Evolutionary conservation across 768 basidiomycete species (phyloP).

Genomic region (Serendipita indica): DNA sequence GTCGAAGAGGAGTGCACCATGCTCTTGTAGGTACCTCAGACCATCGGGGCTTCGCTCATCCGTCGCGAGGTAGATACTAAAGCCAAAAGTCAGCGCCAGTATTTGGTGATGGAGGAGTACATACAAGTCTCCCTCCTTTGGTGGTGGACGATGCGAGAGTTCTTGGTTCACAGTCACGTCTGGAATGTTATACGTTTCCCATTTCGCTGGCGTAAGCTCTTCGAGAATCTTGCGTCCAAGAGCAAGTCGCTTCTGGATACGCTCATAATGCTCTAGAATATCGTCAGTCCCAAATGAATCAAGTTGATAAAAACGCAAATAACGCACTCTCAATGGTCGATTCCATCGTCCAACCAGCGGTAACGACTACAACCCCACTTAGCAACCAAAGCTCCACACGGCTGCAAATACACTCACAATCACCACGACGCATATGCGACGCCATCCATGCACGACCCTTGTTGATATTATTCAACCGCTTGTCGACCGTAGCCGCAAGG

Average conservation of each 20-base stretch:
- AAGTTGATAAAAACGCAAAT: not conserved
- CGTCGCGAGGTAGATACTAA: constrained; percentile 21
- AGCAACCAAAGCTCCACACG: not conserved
- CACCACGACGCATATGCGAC: constrained; percentile 32
- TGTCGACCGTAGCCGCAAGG: constrained; percentile 4
- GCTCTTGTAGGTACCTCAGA: constrained; percentile 22
- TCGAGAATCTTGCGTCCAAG: constrained; percentile 18
- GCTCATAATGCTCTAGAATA: constrained; percentile 22
- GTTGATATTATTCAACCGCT: constrained; percentile 8
- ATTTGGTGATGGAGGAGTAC: not conserved
- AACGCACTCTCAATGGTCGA: constrained; percentile 18
- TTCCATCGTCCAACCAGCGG: constrained; percentile 26
- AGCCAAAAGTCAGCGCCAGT: not conserved
- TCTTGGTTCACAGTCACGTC: constrained; percentile 11
- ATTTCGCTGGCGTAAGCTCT: not conserved
- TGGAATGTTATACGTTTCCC: constrained; percentile 9
- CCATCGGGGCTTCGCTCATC: constrained; percentile 29
- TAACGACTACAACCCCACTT: constrained; percentile 14
- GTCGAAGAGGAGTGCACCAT: constrained; percentile 28
- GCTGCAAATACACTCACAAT: constrained; percentile 23
- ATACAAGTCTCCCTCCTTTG: constrained; percentile 13
- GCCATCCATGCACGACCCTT: constrained; percentile 28
- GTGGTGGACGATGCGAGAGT: constrained; percentile 11
- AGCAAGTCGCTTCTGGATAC: constrained; percentile 21
- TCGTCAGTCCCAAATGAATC: not conserved